Evolutionary conservation across 148 eudicot species (phyloP), one percentile per base, ranked within the genome.

Genomic region (Heliosperma pusillum): DNA sequence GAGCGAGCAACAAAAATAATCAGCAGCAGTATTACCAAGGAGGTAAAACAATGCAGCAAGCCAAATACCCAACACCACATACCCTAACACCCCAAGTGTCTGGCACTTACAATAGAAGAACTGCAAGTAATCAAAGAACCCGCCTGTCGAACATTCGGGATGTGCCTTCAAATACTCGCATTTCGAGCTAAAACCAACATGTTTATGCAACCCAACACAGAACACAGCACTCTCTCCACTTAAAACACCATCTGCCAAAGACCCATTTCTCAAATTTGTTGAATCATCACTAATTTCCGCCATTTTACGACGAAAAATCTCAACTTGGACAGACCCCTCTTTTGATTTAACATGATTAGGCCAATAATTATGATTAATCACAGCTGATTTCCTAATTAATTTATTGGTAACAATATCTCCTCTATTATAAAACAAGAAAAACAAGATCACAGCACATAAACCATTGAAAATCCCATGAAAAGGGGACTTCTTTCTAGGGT

Each of bases 21-120:
- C 98, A 0, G 98, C 98, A 0, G 97, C 98, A 27, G 98, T 94
- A 74, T 94, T 94, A 66, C 98, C 98, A 61, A 94, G 77, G 17
- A 94, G 87, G 80, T 94, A 94, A 81, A 94, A 94, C 86, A 94
- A 84, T 17, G 92, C 93, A 15, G 83, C 84, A 26, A 95, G 85
- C 98, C 98, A 95, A 77, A 89, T 69, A 42, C 79, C 96, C 63
- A 95, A 77, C 26, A 88, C 73, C 58, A 83, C 68, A 70, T 84
- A 90, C 55, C 91, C 91, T 55, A 93, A 73, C 1, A 85, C 50
- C 53, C 85, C 86, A 29, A 82, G 66, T 66, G 74, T 85, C 60
- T 78, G 63, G 58, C 97, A 92, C 78, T 79, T 86, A 77, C 98
- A 95, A 60, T 92, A 95, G 71, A 86, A 88, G 70, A 95, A 92